Base-by-base conservation (phyloP, 108 stramenopile genomes). In the Schizochytrium sp. region DNA sequence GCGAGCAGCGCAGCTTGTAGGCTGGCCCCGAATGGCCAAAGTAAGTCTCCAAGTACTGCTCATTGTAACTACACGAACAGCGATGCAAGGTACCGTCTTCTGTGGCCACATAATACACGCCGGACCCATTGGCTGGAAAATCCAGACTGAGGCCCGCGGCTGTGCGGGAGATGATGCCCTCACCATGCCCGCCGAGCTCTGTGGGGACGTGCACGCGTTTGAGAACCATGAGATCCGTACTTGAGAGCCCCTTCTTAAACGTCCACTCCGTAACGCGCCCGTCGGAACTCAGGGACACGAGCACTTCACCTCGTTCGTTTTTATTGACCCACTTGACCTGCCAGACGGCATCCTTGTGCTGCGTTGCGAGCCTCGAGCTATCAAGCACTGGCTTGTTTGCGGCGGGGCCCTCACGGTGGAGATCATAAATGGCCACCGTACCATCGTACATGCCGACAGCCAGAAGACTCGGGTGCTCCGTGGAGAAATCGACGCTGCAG, bases 321-420 rank as follows among this genome's bases (percentile, higher is more conserved):
- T 90, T 91, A 59, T 92, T 92, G 5, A 93, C 91, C 94, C 94
- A 94, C 72, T 91, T 90, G 58, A 94, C 89, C 88, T 94, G 71
- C 94, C 94, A 93, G 18, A 94, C 93, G n/a, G 93, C 92, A 47
- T 94, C 93, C 44, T 71, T 91, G 89, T 94, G 94, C 88, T 89
- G 88, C 28, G 72, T 87, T 14, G 72, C 19, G 51, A 89, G 72
- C 4, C 58, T 34, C 59, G 89, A 63, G 90, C 88, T 76, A 45
- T 92, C 90, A 34, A 92, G 89, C 71, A 93, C 90, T 44, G 93
- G 92, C 25, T 57, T 53, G 41, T 57, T 23, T 28, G 45, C 58
- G 71, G 87, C 60, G 34, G 63, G 87, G 8, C 71, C 44, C 48
- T 23, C 71, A 5, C 60, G 60, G 19, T 60, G 47, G 28, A 90